Evolutionary conservation across 805 yeast species (phyloP), one percentile per base, ranked within the genome.

Genomic region (Helenozyma rhizophorensis): DNA sequence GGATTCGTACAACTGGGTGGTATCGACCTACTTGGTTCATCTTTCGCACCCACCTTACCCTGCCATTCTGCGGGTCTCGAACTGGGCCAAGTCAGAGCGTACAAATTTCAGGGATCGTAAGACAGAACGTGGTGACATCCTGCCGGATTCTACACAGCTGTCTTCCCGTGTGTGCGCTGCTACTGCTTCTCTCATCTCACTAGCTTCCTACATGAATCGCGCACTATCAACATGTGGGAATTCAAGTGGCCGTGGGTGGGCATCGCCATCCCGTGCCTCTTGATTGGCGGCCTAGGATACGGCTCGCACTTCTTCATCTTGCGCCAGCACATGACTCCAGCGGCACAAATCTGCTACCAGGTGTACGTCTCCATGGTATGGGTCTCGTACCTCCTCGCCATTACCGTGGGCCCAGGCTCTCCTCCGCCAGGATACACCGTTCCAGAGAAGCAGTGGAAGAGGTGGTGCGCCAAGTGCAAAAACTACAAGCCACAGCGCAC

Each of bases 401-500:
- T 88, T 2, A 48, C 46, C 14, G 70, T 63, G 3, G 59, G 65
- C 8, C 89, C 97, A 0, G 97, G 97, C 0, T n/a, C 14, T 13
- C 8, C 22, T 19, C 26, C 38, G 15, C 14, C 10, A 10, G 53
- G 60, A 10, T 80, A 65, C 49, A 37, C 55, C n/a, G 71, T 77
- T 1, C 43, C 40, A 1, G 44, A 54, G 2, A 67, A 63, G 2
- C 74, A 71, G 40, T 80, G 87, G 89, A 63, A 61, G 39, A 68
- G 78, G 43, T 84, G 76, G 70, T 87, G 96, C 52, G 58, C 67
- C 36, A 86, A 84, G 53, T 88, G 96, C 56, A 45, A 77, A 24
- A 58, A 55, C 24, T 78, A 72, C 57, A 88, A 88, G 53, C 96
- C 96, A 0, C 90, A 81, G 50, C 60, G 96, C 39, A 51, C 86